Evolutionary conservation across 805 yeast species (phyloP).

Genomic region (Clavispora fructus): DNA sequence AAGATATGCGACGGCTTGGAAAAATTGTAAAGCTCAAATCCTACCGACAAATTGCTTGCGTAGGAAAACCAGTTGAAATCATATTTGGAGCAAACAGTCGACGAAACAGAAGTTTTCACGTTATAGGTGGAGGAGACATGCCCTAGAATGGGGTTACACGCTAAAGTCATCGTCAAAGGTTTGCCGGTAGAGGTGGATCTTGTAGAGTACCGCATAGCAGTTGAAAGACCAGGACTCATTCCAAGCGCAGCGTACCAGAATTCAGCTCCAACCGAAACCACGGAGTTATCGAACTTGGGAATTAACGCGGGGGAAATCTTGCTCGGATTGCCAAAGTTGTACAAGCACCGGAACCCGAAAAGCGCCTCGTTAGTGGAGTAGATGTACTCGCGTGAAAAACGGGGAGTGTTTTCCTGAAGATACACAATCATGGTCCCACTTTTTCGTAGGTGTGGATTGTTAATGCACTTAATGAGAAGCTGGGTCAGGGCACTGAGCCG

Average conservation of each 20-base stretch:
- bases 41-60: conserved; percentile 78
- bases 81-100: conserved; percentile 77
- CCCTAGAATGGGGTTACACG: conserved; percentile 86
- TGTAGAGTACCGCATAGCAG: conserved; percentile 80
- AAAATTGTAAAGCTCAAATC: conserved; percentile 75
- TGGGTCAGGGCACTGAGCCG: conserved; percentile 58
- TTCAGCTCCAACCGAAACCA: conserved; percentile 75
- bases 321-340: conserved; percentile 47
- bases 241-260: conserved; percentile 80
- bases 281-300: conserved; percentile 53
- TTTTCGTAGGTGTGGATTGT: conserved; percentile 52
- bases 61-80: conserved; percentile 90
- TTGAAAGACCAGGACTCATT: conserved; percentile 85
- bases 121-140: conserved; percentile 84
- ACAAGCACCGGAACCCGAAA: conserved; percentile 74
- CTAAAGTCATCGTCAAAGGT: conserved; percentile 82
- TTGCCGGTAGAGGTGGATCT: conserved; percentile 82
- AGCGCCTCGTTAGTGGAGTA: conserved; percentile 82
- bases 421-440: conserved; percentile 60
- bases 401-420: conserved; percentile 62
- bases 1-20: conserved; percentile 14
- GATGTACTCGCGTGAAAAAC: conserved; percentile 64
- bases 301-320: conserved; percentile 9
- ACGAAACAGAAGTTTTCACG: conserved; percentile 66
- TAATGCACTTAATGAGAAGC: conserved; percentile 67